A percentile compares a stretch with the other conserved stretches of the same genome.
Evolutionary conservation across 345 rosid genomes (phyloP).

Genomic region (Eutrema yunnanense): DNA sequence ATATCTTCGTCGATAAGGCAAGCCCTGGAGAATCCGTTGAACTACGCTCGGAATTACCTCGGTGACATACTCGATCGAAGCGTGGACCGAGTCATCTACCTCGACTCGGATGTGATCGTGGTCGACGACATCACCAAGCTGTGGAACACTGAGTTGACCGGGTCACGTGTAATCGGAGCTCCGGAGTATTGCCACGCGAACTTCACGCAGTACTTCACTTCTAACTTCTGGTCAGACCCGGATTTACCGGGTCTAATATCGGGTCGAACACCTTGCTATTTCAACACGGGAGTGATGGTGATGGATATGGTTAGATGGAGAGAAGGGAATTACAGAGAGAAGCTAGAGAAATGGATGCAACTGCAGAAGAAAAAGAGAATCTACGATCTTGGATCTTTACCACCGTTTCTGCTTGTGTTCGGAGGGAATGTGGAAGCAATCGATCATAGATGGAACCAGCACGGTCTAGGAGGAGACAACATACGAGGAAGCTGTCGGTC

Average conservation of each 20-base stretch:
- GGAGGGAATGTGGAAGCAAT: slow-evolving; percentile 78
- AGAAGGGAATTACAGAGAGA: slow-evolving; percentile 58
- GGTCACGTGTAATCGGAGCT: slow-evolving; percentile 74
- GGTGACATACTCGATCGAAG: slow-evolving; percentile 75
- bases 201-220: slow-evolving; percentile 81
- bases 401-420: slow-evolving; percentile 83
- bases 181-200: slow-evolving; percentile 97
- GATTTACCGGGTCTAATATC: slow-evolving; percentile 47
- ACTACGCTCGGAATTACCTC: slow-evolving; percentile 86
- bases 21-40: slow-evolving; percentile 88
- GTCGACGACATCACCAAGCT: slow-evolving; percentile 83
- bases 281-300: slow-evolving; percentile 98
- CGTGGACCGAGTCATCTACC: slow-evolving; percentile 88
- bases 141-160: slow-evolving; percentile 57
- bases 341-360: slow-evolving; percentile 87
- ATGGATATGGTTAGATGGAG: slow-evolving; percentile 90
- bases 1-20: slow-evolving; percentile 83
- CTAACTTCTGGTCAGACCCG: slow-evolving; percentile 83
- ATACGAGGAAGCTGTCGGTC: slow-evolving; percentile 78
- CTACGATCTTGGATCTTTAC: slow-evolving; percentile 89
- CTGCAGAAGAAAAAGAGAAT: slow-evolving; percentile 67
- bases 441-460: slow-evolving; percentile 93
- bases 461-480: slow-evolving; percentile 94
- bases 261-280: slow-evolving; percentile 67
- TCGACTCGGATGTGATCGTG: slow-evolving; percentile 83